Evolutionary conservation across 2,329 filamentous ascomycete species (phyloP).

Genomic region (Raffaelea albimanens): DNA sequence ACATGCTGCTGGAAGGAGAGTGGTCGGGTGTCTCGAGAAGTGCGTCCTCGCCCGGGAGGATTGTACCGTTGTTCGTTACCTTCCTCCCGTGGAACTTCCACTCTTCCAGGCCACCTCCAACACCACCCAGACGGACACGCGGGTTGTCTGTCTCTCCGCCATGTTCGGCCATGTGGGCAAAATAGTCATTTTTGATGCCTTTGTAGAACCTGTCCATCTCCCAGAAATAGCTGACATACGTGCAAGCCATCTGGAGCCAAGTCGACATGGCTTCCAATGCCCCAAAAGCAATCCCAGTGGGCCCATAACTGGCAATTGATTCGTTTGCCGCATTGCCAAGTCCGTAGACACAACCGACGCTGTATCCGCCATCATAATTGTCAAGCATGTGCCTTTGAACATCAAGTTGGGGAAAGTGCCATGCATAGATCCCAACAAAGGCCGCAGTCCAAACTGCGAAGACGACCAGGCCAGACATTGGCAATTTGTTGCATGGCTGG

Average conservation of each 20-base stretch:
- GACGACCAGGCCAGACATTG: slow-evolving; percentile 57
- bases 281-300: slow-evolving; percentile 37
- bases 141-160: slow-evolving; percentile 17
- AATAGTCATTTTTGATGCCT: slow-evolving; percentile 39
- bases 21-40: slow-evolving; percentile 15
- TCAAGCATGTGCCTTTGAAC: slow-evolving; percentile 40
- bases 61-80: slow-evolving; percentile 34
- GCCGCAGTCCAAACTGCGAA: slow-evolving; percentile 60
- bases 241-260: slow-evolving; percentile 46
- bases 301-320: slow-evolving; percentile 26
- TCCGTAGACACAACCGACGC: neutral
- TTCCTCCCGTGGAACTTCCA: slow-evolving; percentile 32
- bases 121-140: slow-evolving; percentile 30
- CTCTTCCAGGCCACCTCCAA: slow-evolving; percentile 44
- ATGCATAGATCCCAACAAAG: slow-evolving; percentile 56
- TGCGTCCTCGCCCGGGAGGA: slow-evolving; percentile 21
- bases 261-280: slow-evolving; percentile 41
- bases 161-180: slow-evolving; percentile 16
- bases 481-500: slow-evolving; percentile 44
- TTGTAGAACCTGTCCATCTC: slow-evolving; percentile 45
- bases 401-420: slow-evolving; percentile 62
- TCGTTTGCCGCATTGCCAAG: slow-evolving; percentile 9
- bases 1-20: slow-evolving; percentile 18
- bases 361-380: slow-evolving; percentile 11
- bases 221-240: slow-evolving; percentile 43